Evolutionary conservation across 2,329 filamentous ascomycete species (phyloP).

Genomic region (Orbilia javanica): DNA sequence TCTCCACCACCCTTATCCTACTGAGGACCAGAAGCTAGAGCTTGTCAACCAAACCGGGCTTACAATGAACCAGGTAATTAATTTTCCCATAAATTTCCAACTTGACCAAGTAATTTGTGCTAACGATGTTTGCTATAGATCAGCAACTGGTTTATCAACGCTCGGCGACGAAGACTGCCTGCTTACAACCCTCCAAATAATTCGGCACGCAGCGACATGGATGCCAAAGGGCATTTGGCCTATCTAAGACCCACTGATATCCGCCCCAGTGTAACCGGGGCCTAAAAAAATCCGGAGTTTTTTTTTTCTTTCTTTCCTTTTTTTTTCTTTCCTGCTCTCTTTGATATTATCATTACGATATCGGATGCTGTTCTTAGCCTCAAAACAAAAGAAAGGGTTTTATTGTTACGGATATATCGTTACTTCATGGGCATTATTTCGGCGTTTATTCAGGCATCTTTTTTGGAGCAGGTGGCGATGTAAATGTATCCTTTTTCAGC

Average conservation of each 20-base stretch:
- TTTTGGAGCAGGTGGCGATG: conserved; percentile 44
- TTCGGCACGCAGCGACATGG: conserved; percentile 39
- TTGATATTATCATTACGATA: conserved; percentile 18
- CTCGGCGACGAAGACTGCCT: conserved; percentile 75
- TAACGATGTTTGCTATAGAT: conserved; percentile 67
- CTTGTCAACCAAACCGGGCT: conserved; percentile 81
- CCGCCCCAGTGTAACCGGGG: conserved; percentile 46
- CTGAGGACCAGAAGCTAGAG: conserved; percentile 86
- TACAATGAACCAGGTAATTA: conserved; percentile 70
- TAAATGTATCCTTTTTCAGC: conserved; percentile 44
- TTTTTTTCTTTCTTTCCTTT: conserved; percentile 9
- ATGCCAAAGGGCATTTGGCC: conserved; percentile 49
- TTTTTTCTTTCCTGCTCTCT: background rate
- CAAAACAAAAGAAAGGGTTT: conserved; percentile 26
- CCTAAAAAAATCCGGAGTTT: conserved; percentile 32
- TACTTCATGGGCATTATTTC: conserved; percentile 48
- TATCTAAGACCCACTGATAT: conserved; percentile 52
- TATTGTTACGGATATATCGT: conserved; percentile 42
- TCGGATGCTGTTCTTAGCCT: conserved; percentile 15
- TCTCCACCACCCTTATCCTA: conserved; percentile 84
- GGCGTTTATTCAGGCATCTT: conserved; percentile 50
- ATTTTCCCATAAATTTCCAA: background rate
- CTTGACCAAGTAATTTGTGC: background rate
- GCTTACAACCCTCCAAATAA: conserved; percentile 38
- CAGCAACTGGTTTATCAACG: conserved; percentile 86